phyloP scores from a whole-genome alignment of 306 rosid species.

The Pterocarpus macrocarpus region DNA sequence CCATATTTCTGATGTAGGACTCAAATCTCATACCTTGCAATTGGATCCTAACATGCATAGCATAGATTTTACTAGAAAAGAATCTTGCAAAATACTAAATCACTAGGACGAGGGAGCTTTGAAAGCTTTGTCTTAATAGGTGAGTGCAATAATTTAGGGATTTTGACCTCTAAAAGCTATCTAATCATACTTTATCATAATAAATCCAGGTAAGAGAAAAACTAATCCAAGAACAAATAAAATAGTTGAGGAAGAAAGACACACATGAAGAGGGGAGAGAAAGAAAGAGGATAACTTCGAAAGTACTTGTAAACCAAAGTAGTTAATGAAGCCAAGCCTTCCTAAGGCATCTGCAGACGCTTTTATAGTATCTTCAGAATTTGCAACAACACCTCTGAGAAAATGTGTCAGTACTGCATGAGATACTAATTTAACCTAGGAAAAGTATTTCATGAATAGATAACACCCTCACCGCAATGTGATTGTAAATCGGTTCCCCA shows the following conservation, averaged over 20 bases:
- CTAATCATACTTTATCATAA: conserved; percentile 17
- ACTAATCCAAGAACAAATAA: conserved; percentile 31
- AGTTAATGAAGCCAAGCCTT: conserved; percentile 85
- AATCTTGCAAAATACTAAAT: conserved; percentile 5
- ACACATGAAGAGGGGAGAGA: conserved; percentile 15
- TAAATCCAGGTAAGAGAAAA: conserved; percentile 25
- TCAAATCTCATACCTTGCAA: no score
- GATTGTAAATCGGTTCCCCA: conserved; percentile 87
- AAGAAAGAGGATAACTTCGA: conserved; percentile 41
- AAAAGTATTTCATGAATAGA: conserved; percentile 39
- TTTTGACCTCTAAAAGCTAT: conserved; percentile 3
- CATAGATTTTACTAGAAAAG: conserved; percentile 9
- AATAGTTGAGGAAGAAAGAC: conserved; percentile 17
- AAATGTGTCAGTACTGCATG: conserved; percentile 40
- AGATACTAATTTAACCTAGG: conserved; percentile 17
- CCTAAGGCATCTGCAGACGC: conserved; percentile 88
- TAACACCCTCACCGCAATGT: conserved; percentile 77
- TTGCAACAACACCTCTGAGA: conserved; percentile 94
- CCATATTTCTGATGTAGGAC: no score
- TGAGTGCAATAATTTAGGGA: conserved; percentile 9
- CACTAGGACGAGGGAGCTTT: conserved; percentile 2
- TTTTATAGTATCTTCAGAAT: conserved; percentile 82
- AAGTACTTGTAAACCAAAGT: conserved; percentile 94
- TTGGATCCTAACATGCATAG: not conserved
- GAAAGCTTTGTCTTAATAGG: conserved; percentile 6